Percentiles rank a stretch among this genome's conserved stretches.
phyloP scores from a whole-genome alignment of 345 rosid species.

The Salix dunnii region DNA sequence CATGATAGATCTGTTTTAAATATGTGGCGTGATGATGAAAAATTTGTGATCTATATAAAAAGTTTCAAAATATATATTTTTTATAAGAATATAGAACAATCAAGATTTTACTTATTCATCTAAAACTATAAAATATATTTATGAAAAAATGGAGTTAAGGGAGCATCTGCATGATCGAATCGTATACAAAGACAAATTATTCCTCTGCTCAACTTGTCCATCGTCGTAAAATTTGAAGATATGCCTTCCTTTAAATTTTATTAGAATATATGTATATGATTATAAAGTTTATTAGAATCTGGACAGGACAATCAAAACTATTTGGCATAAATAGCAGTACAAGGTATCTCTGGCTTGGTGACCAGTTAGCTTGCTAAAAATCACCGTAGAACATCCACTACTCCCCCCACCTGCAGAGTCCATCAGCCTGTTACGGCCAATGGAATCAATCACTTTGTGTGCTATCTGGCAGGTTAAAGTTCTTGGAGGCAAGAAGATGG shows the following conservation, averaged over 20 bases:
- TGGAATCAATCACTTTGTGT: not conserved
- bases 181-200: not conserved
- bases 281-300: not conserved
- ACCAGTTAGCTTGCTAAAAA: not conserved
- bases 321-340: not conserved
- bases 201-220: not conserved
- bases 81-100: too few species aligned
- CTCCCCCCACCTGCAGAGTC: not conserved
- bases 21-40: too few species aligned
- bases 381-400: not conserved
- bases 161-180: not conserved
- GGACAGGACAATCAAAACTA: not conserved
- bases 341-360: not conserved
- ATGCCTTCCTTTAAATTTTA: not conserved
- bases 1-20: too few species aligned
- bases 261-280: not conserved
- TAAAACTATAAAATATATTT: too few species aligned
- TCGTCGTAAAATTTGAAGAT: not conserved
- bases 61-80: accelerated
- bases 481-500: not conserved
- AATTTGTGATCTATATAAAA: too few species aligned
- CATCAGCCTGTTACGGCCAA: not conserved
- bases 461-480: too few species aligned
- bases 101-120: too few species aligned
- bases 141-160: too few species aligned